A percentile compares a stretch with the other conserved stretches of the same genome.
Conservation (phyloP, 352 stramenopile species). For the Sclerospora graminicola region DNA sequence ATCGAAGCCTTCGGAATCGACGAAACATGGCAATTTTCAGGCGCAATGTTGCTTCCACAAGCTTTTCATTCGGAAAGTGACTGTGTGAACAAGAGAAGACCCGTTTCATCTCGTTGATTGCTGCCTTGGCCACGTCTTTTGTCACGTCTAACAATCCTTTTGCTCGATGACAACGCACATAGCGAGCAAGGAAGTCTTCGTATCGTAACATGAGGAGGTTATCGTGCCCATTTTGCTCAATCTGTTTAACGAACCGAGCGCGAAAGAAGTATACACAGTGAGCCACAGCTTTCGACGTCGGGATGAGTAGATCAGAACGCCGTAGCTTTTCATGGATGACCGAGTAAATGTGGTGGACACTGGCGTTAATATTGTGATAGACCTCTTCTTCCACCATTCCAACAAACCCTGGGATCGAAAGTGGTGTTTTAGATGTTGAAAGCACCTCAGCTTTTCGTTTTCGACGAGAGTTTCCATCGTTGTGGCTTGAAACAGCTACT, state of each 20-base stretch:
- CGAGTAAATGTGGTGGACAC: no score
- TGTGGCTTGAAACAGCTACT: slow-evolving; percentile 4
- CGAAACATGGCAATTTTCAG: slow-evolving; percentile 23
- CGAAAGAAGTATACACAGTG: slow-evolving; percentile 14
- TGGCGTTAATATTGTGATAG: no score
- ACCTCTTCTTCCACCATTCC: slow-evolving; percentile 7
- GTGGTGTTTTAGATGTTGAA: slow-evolving; percentile 1
- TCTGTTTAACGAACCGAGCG: slow-evolving; percentile 26
- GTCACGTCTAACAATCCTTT: slow-evolving; percentile 13
- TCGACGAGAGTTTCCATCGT: neutral
- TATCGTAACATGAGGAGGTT: slow-evolving; percentile 48
- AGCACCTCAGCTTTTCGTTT: slow-evolving; percentile 18
- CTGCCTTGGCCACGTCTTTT: slow-evolving; percentile 9
- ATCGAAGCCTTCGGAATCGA: slow-evolving; percentile 26
- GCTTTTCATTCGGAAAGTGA: slow-evolving; percentile 30
- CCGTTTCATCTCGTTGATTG: slow-evolving; percentile 38
- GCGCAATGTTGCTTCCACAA: slow-evolving; percentile 29
- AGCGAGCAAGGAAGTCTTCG: slow-evolving; percentile 41
- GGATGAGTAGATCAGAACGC: no score
- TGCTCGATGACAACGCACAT: slow-evolving; percentile 21
- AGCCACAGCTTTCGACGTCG: no score
- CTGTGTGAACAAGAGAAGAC: slow-evolving; percentile 32
- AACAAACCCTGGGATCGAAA: slow-evolving; percentile 38
- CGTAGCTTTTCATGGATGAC: no score
- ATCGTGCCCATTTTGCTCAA: slow-evolving; percentile 22